Evolutionary conservation across 768 basidiomycete genomes (phyloP).

Genomic region (Coprinellus micaceus): DNA sequence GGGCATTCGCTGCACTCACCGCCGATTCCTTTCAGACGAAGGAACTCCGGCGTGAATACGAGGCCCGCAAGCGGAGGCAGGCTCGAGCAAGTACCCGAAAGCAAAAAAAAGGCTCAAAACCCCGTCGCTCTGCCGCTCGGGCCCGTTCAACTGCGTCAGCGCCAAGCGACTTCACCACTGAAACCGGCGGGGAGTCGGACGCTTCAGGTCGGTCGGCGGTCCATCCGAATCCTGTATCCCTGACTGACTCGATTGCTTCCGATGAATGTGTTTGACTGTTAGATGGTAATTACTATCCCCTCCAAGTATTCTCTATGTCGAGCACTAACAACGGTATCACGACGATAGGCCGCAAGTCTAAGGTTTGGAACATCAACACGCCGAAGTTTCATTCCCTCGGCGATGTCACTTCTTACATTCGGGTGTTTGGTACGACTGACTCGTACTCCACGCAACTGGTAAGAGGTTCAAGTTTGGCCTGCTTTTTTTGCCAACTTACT

Average conservation of each 20-base stretch:
- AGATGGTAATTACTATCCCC: too few species aligned
- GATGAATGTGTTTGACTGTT: too few species aligned
- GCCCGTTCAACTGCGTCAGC: neutral
- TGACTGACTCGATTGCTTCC: too few species aligned
- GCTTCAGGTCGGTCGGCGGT: too few species aligned
- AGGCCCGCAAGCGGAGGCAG: constrained; percentile 21
- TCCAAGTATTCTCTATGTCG: too few species aligned
- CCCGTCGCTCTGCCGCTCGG: too few species aligned
- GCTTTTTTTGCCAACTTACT: constrained; percentile 4
- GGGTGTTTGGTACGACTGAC: constrained; percentile 1
- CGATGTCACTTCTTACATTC: neutral
- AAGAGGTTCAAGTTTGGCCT: neutral
- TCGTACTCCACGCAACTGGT: constrained; percentile 25
- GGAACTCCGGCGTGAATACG: constrained; percentile 37
- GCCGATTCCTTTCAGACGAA: constrained; percentile 24
- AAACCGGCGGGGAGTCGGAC: too few species aligned
- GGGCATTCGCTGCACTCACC: constrained; percentile 25
- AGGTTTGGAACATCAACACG: constrained; percentile 8
- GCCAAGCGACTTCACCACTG: neutral
- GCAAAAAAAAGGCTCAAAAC: too few species aligned
- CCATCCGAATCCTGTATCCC: too few species aligned
- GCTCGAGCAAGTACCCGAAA: constrained; percentile 9
- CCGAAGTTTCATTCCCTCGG: constrained; percentile 7
- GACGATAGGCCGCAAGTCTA: neutral
- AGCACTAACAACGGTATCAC: neutral